Conservation (phyloP, 2,329 filamentous ascomycete genomes). For the Xenoacremonium recifei region DNA sequence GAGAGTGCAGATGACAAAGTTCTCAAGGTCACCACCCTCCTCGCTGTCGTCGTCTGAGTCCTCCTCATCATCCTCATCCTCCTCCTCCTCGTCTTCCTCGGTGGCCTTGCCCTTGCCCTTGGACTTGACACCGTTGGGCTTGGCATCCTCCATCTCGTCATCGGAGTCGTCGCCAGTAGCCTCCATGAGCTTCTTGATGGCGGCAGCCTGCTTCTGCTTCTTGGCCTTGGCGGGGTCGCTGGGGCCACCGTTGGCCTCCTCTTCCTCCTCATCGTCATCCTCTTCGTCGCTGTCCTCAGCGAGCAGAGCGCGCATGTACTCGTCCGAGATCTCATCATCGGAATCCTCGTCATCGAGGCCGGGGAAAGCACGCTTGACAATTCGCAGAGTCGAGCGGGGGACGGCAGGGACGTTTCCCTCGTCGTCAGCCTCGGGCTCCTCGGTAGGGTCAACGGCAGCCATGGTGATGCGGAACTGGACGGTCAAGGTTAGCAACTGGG, state of each 20-base stretch:
- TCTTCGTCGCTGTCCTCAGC: conserved; percentile 48
- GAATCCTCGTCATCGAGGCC: conserved; percentile 57
- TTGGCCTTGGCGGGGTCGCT: conserved; percentile 89
- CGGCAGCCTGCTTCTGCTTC: conserved; percentile 77
- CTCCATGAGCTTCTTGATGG: conserved; percentile 74
- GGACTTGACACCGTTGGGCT: conserved; percentile 58
- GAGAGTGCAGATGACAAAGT: conserved; percentile 93
- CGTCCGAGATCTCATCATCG: conserved; percentile 66
- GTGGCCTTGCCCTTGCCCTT: conserved; percentile 72
- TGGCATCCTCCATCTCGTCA: conserved; percentile 74
- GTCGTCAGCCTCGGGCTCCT: conserved; percentile 64
- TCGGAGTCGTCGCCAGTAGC: conserved; percentile 61
- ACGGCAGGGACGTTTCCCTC: conserved; percentile 59
- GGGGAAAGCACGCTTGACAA: conserved; percentile 71
- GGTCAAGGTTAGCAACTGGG: conserved; percentile 17
- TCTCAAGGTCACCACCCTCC: conserved; percentile 69
- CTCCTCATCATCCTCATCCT: conserved; percentile 53
- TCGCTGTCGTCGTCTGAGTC: conserved; percentile 65
- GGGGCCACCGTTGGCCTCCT: conserved; percentile 82
- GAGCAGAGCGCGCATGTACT: conserved; percentile 58
- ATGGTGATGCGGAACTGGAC: conserved; percentile 92
- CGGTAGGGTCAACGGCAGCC: conserved; percentile 93
- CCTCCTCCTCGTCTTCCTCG: conserved; percentile 58
- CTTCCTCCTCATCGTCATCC: conserved; percentile 53
- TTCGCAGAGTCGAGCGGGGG: conserved; percentile 83